Base-by-base conservation (phyloP, 495 filamentous ascomycete species). In the Talaromyces adpressus region DNA sequence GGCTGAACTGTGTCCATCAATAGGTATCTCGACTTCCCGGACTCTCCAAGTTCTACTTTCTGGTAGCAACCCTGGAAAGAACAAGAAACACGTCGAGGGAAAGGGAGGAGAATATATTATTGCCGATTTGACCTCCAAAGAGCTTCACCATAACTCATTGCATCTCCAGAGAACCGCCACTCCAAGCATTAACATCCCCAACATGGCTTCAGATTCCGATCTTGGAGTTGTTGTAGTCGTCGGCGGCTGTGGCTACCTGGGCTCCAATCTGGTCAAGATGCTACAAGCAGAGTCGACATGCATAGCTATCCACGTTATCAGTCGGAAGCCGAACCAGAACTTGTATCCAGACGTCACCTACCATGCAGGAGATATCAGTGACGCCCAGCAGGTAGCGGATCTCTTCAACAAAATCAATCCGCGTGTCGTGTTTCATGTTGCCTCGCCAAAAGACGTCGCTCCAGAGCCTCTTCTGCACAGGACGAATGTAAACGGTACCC, bases 231-330 rank as follows among this genome's bases (percentile, higher is more conserved):
- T 86, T 64, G 76, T 89, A 64, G 85, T 90, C 62, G 84, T 87
- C 65, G 87, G 87, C 65, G 87, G 87, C 62, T 87, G 85, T 68
- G 87, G 87, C 64, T 90, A 89, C 77, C 81, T 90, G 12, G 87
- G 87, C 70, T 83, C 84, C 68, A 85, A 89, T 75, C 82, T 90
- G 63, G 87, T 89, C 64, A 76, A 82, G 69, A 71, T 81, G 57
- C 79, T 89, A 41, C 74, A 84, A 65, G 73, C 78, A 65, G 76
- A 81, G 16, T 39, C 65, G 14, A 53, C 39, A 30, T 65, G 45
- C 63, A 49, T 20, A 27, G 41, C 53, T 51, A 58, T 73, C 22
- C 41, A 63, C 16, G 66, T 72, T 57, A 53, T 67, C 23, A 69
- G 65, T 49, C 67, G 68, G n/a, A 69, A 39, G 1, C 47, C 66